phyloP scores from a whole-genome alignment of 176 grass and related monocot species.

The Cocos nucifera region DNA sequence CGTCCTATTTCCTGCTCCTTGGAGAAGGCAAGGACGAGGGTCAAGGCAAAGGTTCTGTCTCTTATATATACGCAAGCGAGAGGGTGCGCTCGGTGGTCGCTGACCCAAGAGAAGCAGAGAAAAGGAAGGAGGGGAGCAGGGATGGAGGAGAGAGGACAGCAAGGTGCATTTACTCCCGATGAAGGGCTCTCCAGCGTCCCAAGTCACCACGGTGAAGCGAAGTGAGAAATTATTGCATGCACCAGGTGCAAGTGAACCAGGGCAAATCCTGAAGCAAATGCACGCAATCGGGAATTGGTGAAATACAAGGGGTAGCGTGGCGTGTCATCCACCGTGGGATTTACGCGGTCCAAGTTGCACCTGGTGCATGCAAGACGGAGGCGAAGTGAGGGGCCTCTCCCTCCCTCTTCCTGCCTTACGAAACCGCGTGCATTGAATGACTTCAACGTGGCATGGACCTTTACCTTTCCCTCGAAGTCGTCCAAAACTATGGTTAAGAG shows the following conservation, averaged over 20 bases:
- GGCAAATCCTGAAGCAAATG: no score
- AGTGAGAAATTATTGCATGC: no score
- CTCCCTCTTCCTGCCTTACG: neutral
- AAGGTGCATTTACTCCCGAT: constrained; percentile 46
- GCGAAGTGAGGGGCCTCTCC: constrained; percentile 27
- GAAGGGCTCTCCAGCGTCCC: constrained; percentile 22
- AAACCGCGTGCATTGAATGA: constrained; percentile 35
- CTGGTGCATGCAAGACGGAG: no score
- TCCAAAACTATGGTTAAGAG: no score
- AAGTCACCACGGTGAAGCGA: constrained; percentile 44
- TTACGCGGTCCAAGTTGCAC: no score
- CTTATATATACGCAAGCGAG: constrained; percentile 17
- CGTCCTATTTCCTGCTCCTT: neutral
- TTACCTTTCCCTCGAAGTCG: no score
- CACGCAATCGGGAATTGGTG: no score
- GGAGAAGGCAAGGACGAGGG: constrained; percentile 23
- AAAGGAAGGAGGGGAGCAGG: neutral
- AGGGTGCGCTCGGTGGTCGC: neutral
- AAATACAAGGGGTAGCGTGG: no score
- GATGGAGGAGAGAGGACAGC: constrained; percentile 32
- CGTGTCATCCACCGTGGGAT: no score
- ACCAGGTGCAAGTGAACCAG: no score
- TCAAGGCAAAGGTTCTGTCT: constrained; percentile 15
- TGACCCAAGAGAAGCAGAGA: neutral
- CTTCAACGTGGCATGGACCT: neutral